Evolutionary conservation across 1,139 yeast genomes (phyloP).

Genomic region (Yamadazyma oceani): DNA sequence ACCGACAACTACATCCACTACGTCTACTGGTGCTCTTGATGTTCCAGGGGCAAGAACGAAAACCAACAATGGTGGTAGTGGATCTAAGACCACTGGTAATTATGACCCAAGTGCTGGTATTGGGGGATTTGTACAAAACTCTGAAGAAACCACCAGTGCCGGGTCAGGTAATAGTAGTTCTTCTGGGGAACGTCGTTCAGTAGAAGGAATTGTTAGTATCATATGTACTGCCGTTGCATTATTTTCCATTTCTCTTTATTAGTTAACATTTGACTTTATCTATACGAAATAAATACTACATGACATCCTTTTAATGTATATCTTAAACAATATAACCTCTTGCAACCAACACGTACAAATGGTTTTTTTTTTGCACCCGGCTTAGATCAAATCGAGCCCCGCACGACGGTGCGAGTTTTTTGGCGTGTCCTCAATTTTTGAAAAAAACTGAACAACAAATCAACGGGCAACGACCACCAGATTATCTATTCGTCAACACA

Average conservation of each 20-base stretch:
- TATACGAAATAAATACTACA: not conserved
- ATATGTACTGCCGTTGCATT: not conserved
- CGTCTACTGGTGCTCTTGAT: conserved; percentile 10
- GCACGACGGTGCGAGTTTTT: conserved; percentile 3
- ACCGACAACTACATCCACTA: conserved; percentile 14
- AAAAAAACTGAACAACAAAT: conserved; percentile 13
- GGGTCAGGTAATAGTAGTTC: conserved; percentile 3
- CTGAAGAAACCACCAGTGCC: conserved; percentile 15
- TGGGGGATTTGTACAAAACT: conserved; percentile 40
- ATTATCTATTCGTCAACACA: conserved; percentile 3
- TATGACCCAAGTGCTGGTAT: conserved; percentile 23
- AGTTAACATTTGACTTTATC: not conserved
- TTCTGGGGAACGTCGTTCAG: not conserved
- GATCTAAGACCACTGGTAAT: conserved; percentile 16
- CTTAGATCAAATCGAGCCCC: too few species aligned
- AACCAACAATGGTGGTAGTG: conserved; percentile 6
- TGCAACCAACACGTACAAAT: too few species aligned
- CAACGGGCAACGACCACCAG: conserved; percentile 5
- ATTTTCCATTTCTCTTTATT: conserved; percentile 1
- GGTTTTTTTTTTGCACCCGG: too few species aligned
- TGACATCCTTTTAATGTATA: too few species aligned
- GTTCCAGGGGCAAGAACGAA: conserved; percentile 6
- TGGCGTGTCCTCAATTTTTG: conserved; percentile 13
- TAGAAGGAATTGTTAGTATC: not conserved
- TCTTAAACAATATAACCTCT: too few species aligned